Conservation (phyloP, 495 filamentous ascomycete species). For the Neurospora cerealis region DNA sequence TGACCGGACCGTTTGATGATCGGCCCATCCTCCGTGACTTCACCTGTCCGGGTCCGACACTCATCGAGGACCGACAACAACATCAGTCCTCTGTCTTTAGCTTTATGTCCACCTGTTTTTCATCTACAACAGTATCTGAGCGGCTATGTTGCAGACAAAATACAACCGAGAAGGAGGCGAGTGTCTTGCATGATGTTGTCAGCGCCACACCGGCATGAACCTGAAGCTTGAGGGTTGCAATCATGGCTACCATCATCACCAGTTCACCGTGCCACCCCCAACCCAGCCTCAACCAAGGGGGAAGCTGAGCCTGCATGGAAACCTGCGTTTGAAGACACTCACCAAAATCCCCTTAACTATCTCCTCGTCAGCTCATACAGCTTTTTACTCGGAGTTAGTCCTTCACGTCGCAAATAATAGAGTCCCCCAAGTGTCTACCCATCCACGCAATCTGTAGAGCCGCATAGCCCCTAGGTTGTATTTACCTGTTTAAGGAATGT, state of each 20-base stretch:
- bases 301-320: neutral
- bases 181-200: neutral
- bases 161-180: neutral
- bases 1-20: neutral
- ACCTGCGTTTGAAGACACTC: neutral
- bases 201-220: neutral
- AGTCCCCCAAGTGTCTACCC: neutral
- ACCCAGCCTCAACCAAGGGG: neutral
- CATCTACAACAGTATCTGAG: neutral
- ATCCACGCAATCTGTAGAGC: neutral
- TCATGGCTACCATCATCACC: neutral
- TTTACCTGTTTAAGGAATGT: neutral
- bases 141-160: neutral
- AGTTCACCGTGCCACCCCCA: neutral
- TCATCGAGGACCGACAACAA: neutral
- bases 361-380: neutral
- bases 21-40: neutral
- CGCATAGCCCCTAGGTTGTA: neutral
- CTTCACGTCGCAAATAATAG: neutral
- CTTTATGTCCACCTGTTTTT: neutral
- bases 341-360: neutral
- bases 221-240: neutral
- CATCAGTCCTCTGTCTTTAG: neutral
- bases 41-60: neutral
- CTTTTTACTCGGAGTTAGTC: neutral